A percentile compares a stretch with the other conserved stretches of the same genome.
phyloP scores from a whole-genome alignment of 139 green algal genomes.

The Coelastrella sp. region DNA sequence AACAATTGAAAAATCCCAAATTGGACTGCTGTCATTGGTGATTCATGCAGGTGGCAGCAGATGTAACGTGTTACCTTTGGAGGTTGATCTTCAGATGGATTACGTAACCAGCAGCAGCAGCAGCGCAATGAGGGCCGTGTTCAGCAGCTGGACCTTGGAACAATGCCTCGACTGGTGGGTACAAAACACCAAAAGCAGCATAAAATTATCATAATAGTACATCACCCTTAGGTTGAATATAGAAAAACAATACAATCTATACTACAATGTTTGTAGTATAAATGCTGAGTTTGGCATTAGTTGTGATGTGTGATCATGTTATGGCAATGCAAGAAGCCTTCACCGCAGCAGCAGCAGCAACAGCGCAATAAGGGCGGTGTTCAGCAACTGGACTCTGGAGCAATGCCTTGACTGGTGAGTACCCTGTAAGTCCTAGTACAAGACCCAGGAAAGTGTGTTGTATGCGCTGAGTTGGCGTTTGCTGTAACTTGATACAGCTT shows the following conservation, averaged over 20 bases:
- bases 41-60: conserved; percentile 73
- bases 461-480: too few relatives aligned
- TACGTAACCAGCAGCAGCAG: conserved; percentile 78
- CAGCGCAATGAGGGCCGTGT: conserved; percentile 71
- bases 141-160: conserved; percentile 82
- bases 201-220: too few relatives aligned
- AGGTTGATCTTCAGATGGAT: conserved; percentile 72
- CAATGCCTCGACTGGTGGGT: conserved; percentile 79
- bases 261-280: too few relatives aligned
- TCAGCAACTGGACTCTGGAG: conserved; percentile 82
- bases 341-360: not conserved
- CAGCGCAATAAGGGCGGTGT: conserved; percentile 71
- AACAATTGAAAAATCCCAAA: too few relatives aligned
- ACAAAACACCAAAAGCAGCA: too few relatives aligned
- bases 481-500: too few relatives aligned
- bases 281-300: not conserved
- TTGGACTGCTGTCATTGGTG: too few relatives aligned
- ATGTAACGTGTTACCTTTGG: conserved; percentile 89
- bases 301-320: not conserved
- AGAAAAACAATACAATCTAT: too few relatives aligned
- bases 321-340: not conserved
- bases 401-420: conserved; percentile 79
- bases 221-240: too few relatives aligned
- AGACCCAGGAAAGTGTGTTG: too few relatives aligned
- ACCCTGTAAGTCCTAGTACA: too few relatives aligned